Evolutionary conservation across 1,139 yeast genomes (phyloP), one percentile per base, ranked within the genome.

Genomic region (Geotrichum bryndzae): DNA sequence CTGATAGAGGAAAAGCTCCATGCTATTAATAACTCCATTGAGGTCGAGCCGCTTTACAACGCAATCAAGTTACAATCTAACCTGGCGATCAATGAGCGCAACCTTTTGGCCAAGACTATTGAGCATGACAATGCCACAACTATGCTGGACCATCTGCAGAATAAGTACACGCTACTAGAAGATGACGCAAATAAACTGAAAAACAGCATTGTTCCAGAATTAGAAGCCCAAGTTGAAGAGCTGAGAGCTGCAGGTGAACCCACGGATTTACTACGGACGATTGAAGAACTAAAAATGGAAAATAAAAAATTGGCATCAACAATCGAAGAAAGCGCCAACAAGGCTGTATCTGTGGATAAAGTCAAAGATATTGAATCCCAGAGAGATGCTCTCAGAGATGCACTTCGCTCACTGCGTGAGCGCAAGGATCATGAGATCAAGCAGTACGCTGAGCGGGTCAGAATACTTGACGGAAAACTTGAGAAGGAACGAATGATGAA

Each of bases 361-460:
- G 68, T 75, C 63, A 69, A 69, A 61, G 68, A 71, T 0, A 72
- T 75, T 46, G 77, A 74, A 59, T 68, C 70, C 73, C 86, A 64
- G 70, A 79, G 73, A 68, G 76, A 62, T 75, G 84, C 72, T 65
- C 79, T 69, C 73, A 79, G 72, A 64, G 79, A 76, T 52, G 76
- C 78, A 0, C 64, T 75, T 50, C 68, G 78, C 23, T 71, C 77
- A 0, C 64, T 75, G 58, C 67, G 76, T 13, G 77, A 74, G 61
- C 71, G 77, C 50, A 75, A 75, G 58, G 77, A 75, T 62, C 74
- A 74, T 41, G 77, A 75, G 59, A 71, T 74, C 57, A 62, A 70
- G n/a, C 70, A 71, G 54, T 62, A 71, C 29, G 65, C 67, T 1
- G 73, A 70, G 23, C 70, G 75, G 27, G 69, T 75, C 27, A 68